Conservation (phyloP, 73 alveolate species). For the Symbiodinium pilosum region DNA sequence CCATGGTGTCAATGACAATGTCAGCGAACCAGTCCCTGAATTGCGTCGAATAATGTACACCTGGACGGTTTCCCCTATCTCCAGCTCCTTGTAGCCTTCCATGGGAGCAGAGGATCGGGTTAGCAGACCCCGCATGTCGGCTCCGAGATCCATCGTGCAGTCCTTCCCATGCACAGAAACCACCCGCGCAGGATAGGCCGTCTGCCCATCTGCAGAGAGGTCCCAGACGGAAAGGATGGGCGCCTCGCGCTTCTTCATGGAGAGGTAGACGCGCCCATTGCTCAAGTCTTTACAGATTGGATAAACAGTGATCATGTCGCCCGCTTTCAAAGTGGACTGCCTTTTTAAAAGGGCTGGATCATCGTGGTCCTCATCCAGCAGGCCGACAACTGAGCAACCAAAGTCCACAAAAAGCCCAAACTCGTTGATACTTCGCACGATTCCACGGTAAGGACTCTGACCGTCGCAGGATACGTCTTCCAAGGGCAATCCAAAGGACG, state of each 20-base stretch:
- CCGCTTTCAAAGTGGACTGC: neutral
- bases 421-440: neutral
- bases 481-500: neutral
- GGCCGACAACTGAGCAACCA: neutral
- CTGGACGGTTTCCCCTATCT: neutral
- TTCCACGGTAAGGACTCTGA: neutral
- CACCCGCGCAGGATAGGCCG: neutral
- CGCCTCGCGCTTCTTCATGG: conserved; percentile 3
- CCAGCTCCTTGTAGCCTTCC: neutral
- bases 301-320: neutral
- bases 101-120: neutral
- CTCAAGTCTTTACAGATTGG: neutral
- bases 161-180: neutral
- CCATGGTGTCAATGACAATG: neutral
- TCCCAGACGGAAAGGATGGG: neutral
- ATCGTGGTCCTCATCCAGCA: neutral
- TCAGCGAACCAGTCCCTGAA: neutral
- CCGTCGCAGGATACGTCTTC: conserved; percentile 12
- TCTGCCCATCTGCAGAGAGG: neutral
- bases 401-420: neutral
- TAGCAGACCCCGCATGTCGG: neutral
- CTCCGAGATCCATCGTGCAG: conserved; percentile 8
- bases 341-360: neutral
- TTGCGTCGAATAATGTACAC: neutral
- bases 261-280: neutral